Base-by-base conservation (phyloP, 2,329 filamentous ascomycete species). In the Zasmidium cellare region DNA sequence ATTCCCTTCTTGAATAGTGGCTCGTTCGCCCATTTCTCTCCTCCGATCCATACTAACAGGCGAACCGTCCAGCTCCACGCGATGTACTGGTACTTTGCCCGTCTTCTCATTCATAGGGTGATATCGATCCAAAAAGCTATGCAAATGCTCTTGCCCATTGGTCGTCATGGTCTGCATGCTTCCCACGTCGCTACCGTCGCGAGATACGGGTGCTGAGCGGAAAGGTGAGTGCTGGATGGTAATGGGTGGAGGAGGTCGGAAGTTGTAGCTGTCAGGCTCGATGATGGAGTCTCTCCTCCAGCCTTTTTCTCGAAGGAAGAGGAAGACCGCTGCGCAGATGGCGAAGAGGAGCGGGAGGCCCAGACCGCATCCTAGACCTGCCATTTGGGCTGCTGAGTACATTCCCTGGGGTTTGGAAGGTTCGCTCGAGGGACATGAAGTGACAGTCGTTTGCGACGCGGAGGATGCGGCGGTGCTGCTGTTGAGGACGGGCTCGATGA, bases 201-300 rank as follows among this genome's bases (percentile, higher is more conserved):
- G 16, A 16, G 55, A 57, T 22, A 38, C 57, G 20, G 61, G 59
- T n/a, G 52, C 35, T 20, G 51, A 56, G 31, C 35, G 46, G n/a
- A 28, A 31, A 6, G 48, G 9, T 16, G 41, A 22, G n/a, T 24
- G 25, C n/a, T 7, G n/a, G 12, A 11, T 51, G 20, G 54, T 51
- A 38, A 48, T 51, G 22, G 49, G 51, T 24, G 46, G 44, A 14
- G 58, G 57, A n/a, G 56, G 61, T 44, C 46, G 61, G 57, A 63
- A 67, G 38, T 65, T 53, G 45, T 68, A 48, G 20, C 69, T 60
- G 58, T 71, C 69, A 12, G 71, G 71, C 60, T 65, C 52, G 68
- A 63, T 51, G 54, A 51, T 53, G 7, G 47, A 28, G 16, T 48
- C 28, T n/a, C 57, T 44, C 12, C 61, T 60, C 24, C 58, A 51